A percentile compares a stretch with the other conserved stretches of the same genome.
phyloP scores from a whole-genome alignment of 208 protist species.

The Trypanosoma vivax region DNA sequence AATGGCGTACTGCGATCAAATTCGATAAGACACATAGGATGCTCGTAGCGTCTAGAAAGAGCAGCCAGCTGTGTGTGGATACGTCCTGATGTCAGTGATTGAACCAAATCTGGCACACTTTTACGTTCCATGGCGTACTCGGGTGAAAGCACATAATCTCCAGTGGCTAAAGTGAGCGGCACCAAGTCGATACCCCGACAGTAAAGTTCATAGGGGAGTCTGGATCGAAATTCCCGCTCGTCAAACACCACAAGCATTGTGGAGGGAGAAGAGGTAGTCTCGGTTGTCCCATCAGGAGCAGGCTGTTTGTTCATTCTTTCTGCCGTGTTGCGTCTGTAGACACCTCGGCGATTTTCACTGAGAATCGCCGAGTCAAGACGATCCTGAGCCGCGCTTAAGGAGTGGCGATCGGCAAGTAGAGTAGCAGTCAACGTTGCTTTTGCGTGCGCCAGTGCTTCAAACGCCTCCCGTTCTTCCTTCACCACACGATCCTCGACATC shows the following conservation, averaged over 20 bases:
- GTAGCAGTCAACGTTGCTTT: constrained; percentile 68
- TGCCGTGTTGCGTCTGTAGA: neutral
- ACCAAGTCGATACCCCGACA: constrained; percentile 63
- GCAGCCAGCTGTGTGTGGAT: constrained; percentile 65
- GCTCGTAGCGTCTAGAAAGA: constrained; percentile 49
- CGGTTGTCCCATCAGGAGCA: neutral
- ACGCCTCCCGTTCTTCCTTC: constrained; percentile 48
- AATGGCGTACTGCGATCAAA: constrained; percentile 58
- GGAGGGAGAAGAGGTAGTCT: neutral
- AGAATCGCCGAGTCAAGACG: constrained; percentile 38
- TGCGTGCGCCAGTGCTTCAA: constrained; percentile 58
- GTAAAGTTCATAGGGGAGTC: constrained; percentile 70
- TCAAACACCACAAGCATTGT: constrained; percentile 72
- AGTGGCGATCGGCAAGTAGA: constrained; percentile 47
- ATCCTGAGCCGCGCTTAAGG: constrained; percentile 45
- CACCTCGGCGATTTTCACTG: neutral
- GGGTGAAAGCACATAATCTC: constrained; percentile 79
- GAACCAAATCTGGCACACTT: constrained; percentile 64
- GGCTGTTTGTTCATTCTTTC: neutral
- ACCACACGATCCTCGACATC: constrained; percentile 14
- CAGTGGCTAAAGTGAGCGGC: constrained; percentile 69
- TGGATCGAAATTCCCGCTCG: constrained; percentile 79
- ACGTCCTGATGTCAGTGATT: constrained; percentile 56
- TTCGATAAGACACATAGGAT: constrained; percentile 71
- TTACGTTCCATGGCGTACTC: constrained; percentile 80